These are phyloP conservation scores for Castanea mollissima DNA, from an alignment of 306 rosid species.

Conservation along the genomic window DNA sequence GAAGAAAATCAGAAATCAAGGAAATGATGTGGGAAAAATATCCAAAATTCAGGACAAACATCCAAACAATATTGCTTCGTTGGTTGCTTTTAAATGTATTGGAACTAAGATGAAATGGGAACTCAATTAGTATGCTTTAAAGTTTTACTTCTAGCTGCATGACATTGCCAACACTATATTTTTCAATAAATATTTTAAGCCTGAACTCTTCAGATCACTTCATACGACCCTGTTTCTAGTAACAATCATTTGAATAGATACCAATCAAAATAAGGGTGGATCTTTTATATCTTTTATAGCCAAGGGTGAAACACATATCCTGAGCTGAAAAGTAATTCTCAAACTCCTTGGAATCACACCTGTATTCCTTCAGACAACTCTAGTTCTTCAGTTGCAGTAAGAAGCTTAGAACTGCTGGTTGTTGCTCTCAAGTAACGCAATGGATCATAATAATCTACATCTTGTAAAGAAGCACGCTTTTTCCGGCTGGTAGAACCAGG, in stretches of 20 bases:
- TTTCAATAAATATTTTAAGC: not conserved
- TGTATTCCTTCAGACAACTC: conserved; percentile 89
- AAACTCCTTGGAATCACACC: conserved; percentile 45
- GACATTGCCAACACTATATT: not conserved
- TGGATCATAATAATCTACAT: conserved; percentile 80
- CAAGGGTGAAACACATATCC: not conserved
- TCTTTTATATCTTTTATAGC: no score
- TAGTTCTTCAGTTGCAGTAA: conserved; percentile 70
- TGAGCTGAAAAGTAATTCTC: conserved; percentile 7
- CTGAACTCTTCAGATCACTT: not conserved
- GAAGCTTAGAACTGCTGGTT: conserved; percentile 65
- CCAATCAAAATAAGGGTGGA: not conserved
- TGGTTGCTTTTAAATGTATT: not conserved
- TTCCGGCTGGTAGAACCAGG: conserved; percentile 58
- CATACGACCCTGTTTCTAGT: not conserved
- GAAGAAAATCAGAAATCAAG: conserved; percentile 13
- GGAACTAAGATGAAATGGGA: not conserved
- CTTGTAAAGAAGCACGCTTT: conserved; percentile 68
- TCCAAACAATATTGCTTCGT: not conserved
- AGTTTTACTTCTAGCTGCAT: not conserved
- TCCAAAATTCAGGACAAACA: not conserved
- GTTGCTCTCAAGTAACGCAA: conserved; percentile 79
- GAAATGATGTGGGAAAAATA: conserved; percentile 9
- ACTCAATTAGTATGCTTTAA: not conserved
- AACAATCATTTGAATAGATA: not conserved